Conservation (phyloP, 495 filamentous ascomycete genomes). For the Halenospora varia region DNA sequence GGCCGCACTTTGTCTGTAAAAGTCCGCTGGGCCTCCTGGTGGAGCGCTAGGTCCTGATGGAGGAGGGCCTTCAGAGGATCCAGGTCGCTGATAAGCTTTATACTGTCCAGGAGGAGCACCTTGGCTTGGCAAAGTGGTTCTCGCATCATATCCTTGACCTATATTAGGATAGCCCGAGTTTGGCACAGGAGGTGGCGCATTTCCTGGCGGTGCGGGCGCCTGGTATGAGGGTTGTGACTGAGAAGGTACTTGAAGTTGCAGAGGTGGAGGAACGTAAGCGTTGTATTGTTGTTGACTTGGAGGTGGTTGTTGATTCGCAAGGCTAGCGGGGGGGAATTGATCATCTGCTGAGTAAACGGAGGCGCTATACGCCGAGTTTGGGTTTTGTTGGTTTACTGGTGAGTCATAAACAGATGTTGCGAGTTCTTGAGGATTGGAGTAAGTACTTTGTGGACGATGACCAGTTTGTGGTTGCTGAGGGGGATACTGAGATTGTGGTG, state of each 20-base stretch:
- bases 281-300: conserved; percentile 40
- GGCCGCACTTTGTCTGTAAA: conserved; percentile 28
- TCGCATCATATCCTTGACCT: conserved; percentile 13
- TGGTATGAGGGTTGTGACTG: conserved; percentile 28
- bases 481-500: conserved; percentile 36
- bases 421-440: conserved; percentile 73
- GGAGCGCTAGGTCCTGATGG: conserved; percentile 20
- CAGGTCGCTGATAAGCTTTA: conserved; percentile 47
- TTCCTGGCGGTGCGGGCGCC: conserved; percentile 20
- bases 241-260: conserved; percentile 22
- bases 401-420: conserved; percentile 83
- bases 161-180: conserved; percentile 22
- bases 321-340: conserved; percentile 33
- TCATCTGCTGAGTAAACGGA: conserved; percentile 59
- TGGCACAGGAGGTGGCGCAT: conserved; percentile 2
- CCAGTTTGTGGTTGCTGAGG: conserved; percentile 33
- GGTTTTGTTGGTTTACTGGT: conserved; percentile 59
- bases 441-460: conserved; percentile 65
- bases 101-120: conserved; percentile 33
- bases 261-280: conserved; percentile 33
- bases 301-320: conserved; percentile 40
- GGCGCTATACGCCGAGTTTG: conserved; percentile 45
- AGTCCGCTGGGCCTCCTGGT: conserved; percentile 36
- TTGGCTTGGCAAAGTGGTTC: conserved; percentile 25
- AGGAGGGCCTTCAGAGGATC: conserved; percentile 9